Evolutionary conservation across 2,329 filamentous ascomycete species (phyloP), one percentile per base, ranked within the genome.

Genomic region (Clonostachys rhizophaga): DNA sequence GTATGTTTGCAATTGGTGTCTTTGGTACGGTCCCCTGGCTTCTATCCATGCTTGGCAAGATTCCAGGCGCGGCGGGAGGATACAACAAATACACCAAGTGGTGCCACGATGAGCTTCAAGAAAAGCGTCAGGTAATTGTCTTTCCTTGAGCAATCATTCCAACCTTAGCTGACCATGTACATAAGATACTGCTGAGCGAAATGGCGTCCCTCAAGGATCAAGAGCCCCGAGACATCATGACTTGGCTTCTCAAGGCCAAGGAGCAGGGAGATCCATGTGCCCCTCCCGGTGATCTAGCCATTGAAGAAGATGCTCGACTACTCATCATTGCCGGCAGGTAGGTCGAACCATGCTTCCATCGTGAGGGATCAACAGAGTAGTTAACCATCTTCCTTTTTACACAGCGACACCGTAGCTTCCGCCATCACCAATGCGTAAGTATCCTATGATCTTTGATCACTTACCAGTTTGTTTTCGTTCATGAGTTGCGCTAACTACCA

Each of bases 1-100:
- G 52, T 34, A 61, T 58, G 57, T 45, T 49, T 4, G 36, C 49
- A 3, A 54, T 60, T 20, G 46, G 41, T 36, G 20, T 47, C 12
- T 6, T 47, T 3, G 41, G 46, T 12, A 40, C 41, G 5, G 34
- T 47, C 18, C 46, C 46, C 4, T 47, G 46, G 41, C 46, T 47
- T 34, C 42, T 47, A 7, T 39, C 46, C 17, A 44, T 44, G 42
- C 46, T 47, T 17, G 35, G 41, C 41, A 47, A 44, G 35, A 40
- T 47, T 13, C 46, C 46, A 6, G 46, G 46, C 13, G 41, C 42
- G 34, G 42, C 46, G 33, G 20, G 34, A 5, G 46, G 41, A 18
- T 44, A 47, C 41, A 35, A 9, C 8, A 34, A 36, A 5, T 47
- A 44, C 34, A 47, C 46, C 16, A n/a, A 14, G 14, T 47, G 46